Evolutionary conservation across 208 protist genomes (phyloP).

Genomic region (Leishmania major): DNA sequence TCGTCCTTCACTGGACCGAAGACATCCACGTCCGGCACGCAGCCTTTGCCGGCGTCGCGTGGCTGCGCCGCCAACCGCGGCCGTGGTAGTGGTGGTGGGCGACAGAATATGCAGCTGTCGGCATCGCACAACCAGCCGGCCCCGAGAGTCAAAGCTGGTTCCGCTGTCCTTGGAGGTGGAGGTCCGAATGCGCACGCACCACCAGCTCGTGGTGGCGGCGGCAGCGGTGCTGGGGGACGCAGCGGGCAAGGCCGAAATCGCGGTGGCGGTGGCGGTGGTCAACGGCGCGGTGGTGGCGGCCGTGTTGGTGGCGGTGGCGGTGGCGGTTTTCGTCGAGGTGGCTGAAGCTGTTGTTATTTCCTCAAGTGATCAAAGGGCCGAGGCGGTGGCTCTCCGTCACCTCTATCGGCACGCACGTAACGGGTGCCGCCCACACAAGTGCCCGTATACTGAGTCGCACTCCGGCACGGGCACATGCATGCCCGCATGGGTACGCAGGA

Average conservation of each 20-base stretch:
- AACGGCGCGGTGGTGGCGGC: slow-evolving; percentile 24
- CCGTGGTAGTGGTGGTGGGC: neutral
- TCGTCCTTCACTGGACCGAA: neutral
- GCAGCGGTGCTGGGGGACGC: slow-evolving; percentile 4
- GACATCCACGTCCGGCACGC: neutral
- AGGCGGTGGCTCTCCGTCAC: neutral
- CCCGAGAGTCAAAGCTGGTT: neutral
- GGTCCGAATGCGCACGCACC: slow-evolving; percentile 1
- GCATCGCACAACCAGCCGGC: neutral
- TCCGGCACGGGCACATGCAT: neutral
- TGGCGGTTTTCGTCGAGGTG: slow-evolving; percentile 9
- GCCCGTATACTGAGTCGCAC: too few species aligned
- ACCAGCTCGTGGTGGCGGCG: neutral
- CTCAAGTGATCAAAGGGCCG: neutral
- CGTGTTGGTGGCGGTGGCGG: slow-evolving; percentile 14
- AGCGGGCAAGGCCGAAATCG: slow-evolving; percentile 19
- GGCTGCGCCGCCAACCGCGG: neutral
- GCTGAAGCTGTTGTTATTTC: neutral
- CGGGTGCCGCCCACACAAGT: neutral
- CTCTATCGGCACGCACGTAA: neutral
- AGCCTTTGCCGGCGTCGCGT: neutral
- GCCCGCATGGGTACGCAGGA: neutral
- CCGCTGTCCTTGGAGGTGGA: slow-evolving; percentile 7
- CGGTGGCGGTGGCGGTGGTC: slow-evolving; percentile 4
- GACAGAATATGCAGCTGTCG: neutral